phyloP scores from a whole-genome alignment of 768 basidiomycete species.

The Hygrocybe coccinea region DNA sequence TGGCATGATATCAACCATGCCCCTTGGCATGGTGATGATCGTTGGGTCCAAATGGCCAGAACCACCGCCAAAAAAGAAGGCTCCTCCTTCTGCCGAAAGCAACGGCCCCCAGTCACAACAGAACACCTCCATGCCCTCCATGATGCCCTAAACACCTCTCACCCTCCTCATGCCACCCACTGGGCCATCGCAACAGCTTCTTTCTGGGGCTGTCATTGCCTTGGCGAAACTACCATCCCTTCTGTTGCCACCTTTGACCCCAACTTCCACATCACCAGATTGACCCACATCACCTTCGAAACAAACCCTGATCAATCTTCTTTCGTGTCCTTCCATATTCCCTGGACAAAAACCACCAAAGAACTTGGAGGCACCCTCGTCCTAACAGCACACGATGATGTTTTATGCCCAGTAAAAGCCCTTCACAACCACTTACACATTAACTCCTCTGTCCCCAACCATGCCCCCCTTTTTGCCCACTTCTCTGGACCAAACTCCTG shows the following conservation, averaged over 20 bases:
- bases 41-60: constrained; percentile 17
- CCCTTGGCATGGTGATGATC: constrained; percentile 32
- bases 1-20: constrained; percentile 37
- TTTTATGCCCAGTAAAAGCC: background rate
- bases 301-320: background rate
- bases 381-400: background rate
- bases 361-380: background rate
- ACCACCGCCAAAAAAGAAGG: constrained; percentile 19
- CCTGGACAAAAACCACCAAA: constrained; percentile 31
- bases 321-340: constrained; percentile 27
- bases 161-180: constrained; percentile 30
- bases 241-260: constrained; percentile 9
- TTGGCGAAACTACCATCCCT: constrained; percentile 28
- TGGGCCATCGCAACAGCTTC: constrained; percentile 31
- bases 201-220: constrained; percentile 33
- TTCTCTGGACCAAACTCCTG: background rate
- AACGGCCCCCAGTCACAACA: constrained; percentile 31
- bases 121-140: constrained; percentile 28
- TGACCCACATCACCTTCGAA: background rate
- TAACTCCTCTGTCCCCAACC: background rate
- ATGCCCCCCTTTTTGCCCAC: background rate
- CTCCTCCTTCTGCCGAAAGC: constrained; percentile 13
- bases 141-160: constrained; percentile 17
- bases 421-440: background rate
- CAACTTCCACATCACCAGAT: constrained; percentile 8